Conservation (phyloP, 768 basidiomycete species). For the Boletellus ananiceps region DNA sequence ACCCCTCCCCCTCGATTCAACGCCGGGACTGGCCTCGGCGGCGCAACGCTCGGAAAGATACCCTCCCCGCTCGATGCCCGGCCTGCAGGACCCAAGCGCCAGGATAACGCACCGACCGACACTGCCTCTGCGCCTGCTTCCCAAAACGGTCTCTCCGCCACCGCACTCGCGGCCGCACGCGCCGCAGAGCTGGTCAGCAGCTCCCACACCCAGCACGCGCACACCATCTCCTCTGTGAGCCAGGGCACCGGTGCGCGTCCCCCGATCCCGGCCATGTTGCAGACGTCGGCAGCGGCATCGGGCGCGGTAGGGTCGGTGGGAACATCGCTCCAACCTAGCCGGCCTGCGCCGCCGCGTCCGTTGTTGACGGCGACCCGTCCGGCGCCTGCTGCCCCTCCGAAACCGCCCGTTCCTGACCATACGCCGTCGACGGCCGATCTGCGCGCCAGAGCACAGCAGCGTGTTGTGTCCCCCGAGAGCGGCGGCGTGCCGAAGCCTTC, state of each 20-base stretch:
- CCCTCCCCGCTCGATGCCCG: conserved; percentile 35
- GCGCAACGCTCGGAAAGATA: conserved; percentile 47
- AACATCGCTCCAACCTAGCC: conserved; percentile 46
- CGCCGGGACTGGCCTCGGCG: conserved; percentile 89
- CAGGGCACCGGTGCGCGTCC: conserved; percentile 25
- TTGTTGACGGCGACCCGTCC: conserved; percentile 51
- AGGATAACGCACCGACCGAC: conserved; percentile 43
- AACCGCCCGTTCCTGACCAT: conserved; percentile 39
- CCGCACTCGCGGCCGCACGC: conserved; percentile 47
- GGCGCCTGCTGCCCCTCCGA: conserved; percentile 46
- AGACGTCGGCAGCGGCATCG: conserved; percentile 24
- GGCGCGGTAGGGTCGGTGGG: no score
- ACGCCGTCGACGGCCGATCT: conserved; percentile 64
- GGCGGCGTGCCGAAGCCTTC: conserved; percentile 27
- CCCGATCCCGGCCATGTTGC: conserved; percentile 23
- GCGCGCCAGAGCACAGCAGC: conserved; percentile 57
- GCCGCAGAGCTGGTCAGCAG: conserved; percentile 64
- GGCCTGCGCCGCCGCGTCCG: conserved; percentile 70
- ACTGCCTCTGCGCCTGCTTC: conserved; percentile 13
- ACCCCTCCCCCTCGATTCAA: conserved; percentile 74
- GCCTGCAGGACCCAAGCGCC: conserved; percentile 36
- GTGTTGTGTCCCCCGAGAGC: conserved; percentile 39
- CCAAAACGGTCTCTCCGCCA: conserved; percentile 39
- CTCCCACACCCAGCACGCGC: conserved; percentile 37
- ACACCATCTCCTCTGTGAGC: conserved; percentile 36